phyloP scores from a whole-genome alignment of 169 alveolate genomes.

The Cryptosporidium meleagridis region DNA sequence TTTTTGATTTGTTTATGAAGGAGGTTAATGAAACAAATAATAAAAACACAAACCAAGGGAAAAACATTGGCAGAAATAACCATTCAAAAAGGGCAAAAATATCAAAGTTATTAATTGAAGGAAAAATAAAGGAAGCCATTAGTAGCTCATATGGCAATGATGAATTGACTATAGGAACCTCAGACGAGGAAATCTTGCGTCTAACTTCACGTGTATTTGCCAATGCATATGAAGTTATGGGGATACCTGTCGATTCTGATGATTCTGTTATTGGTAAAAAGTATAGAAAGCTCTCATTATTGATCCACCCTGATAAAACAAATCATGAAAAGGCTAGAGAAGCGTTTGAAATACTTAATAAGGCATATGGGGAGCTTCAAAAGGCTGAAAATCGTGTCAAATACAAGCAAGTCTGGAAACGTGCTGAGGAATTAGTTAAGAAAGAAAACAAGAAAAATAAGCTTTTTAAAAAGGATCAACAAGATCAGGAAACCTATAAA shows the following conservation, averaged over 20 bases:
- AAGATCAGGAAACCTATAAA: slow-evolving; percentile 30
- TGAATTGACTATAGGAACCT: slow-evolving; percentile 57
- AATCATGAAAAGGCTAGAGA: slow-evolving; percentile 88
- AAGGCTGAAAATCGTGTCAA: slow-evolving; percentile 83
- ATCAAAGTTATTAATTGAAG: slow-evolving; percentile 38
- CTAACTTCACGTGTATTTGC: slow-evolving; percentile 78
- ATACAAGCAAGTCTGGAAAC: slow-evolving; percentile 84
- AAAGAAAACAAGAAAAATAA: slow-evolving; percentile 77
- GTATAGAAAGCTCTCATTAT: slow-evolving; percentile 82
- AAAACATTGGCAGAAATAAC: background rate
- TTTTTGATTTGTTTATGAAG: slow-evolving; percentile 41
- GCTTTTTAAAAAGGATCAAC: slow-evolving; percentile 35
- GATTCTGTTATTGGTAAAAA: slow-evolving; percentile 77
- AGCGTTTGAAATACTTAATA: slow-evolving; percentile 85
- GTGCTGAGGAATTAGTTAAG: slow-evolving; percentile 82
- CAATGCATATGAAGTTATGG: slow-evolving; percentile 80
- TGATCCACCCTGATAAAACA: slow-evolving; percentile 93
- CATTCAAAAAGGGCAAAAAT: slow-evolving; percentile 24
- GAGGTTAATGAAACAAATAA: background rate
- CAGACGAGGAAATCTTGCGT: slow-evolving; percentile 81
- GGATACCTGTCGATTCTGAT: slow-evolving; percentile 78
- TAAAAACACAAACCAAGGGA: background rate
- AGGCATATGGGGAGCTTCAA: slow-evolving; percentile 85
- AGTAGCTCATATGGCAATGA: slow-evolving; percentile 28
- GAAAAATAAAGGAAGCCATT: slow-evolving; percentile 32